Conservation (phyloP, 129 eudicot genomes). For the Flaveria ramosissima region DNA sequence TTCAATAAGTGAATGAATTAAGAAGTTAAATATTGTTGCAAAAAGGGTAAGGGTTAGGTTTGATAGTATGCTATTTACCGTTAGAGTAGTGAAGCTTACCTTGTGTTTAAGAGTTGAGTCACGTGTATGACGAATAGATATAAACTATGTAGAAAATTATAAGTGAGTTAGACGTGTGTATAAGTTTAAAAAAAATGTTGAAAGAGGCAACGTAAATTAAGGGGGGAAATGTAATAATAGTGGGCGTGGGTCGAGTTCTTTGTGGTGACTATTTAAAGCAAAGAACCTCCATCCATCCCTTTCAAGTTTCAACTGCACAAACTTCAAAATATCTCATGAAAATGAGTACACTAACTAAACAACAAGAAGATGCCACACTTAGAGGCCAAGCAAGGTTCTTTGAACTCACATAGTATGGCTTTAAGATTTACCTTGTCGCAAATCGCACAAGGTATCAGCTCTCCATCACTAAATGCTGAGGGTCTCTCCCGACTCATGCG, state of each 20-base stretch:
- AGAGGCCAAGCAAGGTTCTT: conserved; percentile 25
- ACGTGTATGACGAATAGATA: too few species aligned
- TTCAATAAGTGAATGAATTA: too few species aligned
- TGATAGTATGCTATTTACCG: too few species aligned
- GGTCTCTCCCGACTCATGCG: conserved; percentile 39
- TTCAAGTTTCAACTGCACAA: neutral
- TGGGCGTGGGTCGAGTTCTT: neutral
- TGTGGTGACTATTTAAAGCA: neutral
- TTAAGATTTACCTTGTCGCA: conserved; percentile 37
- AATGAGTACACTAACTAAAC: neutral
- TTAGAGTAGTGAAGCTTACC: too few species aligned
- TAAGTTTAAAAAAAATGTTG: too few species aligned
- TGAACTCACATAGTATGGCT: conserved; percentile 19
- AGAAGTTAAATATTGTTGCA: too few species aligned
- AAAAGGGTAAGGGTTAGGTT: too few species aligned
- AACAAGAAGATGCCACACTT: neutral
- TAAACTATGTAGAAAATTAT: too few species aligned
- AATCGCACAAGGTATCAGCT: conserved; percentile 17
- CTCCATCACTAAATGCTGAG: neutral
- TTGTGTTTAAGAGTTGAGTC: too few species aligned
- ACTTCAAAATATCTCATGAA: neutral
- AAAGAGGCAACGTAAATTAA: too few species aligned
- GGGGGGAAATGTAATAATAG: neutral
- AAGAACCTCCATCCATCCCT: neutral
- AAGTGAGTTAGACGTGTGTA: too few species aligned